Conservation (phyloP, 2,329 filamentous ascomycete genomes). For the Arthroderma uncinatum region DNA sequence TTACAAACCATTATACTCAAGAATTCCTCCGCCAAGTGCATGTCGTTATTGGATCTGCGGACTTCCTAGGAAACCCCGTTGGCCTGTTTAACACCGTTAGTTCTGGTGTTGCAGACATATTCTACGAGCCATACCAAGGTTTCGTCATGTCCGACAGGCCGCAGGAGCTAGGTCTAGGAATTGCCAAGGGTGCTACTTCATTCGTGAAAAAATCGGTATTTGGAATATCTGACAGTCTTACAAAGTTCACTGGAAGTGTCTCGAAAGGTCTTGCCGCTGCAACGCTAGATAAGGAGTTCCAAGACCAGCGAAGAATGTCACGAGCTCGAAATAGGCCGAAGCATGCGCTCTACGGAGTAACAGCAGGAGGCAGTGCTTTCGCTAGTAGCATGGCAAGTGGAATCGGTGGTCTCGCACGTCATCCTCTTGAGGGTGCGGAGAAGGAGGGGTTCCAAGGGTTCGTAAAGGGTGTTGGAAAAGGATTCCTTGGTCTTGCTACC, state of each 20-base stretch:
- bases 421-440: slow-evolving; percentile 90
- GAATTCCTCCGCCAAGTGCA: slow-evolving; percentile 93
- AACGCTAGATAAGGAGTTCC: slow-evolving; percentile 96
- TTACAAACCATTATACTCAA: slow-evolving; percentile 92
- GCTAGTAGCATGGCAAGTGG: slow-evolving; percentile 86
- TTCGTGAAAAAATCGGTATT: slow-evolving; percentile 99
- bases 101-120: slow-evolving; percentile 93
- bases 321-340: slow-evolving; percentile 88
- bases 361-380: slow-evolving; percentile 87
- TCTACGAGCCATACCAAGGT: slow-evolving; percentile 98
- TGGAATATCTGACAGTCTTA: slow-evolving; percentile 92
- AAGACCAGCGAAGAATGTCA: slow-evolving; percentile 88
- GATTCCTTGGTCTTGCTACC: slow-evolving; percentile 82
- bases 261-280: slow-evolving; percentile 93
- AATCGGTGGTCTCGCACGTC: slow-evolving; percentile 82
- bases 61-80: slow-evolving; percentile 95
- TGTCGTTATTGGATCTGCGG: slow-evolving; percentile 90
- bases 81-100: slow-evolving; percentile 97
- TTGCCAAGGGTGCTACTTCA: slow-evolving; percentile 90
- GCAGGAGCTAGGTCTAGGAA: slow-evolving; percentile 86
- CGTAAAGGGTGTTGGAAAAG: slow-evolving; percentile 95
- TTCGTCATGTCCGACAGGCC: slow-evolving; percentile 92
- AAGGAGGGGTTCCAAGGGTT: slow-evolving; percentile 90
- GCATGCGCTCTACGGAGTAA: slow-evolving; percentile 92
- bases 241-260: slow-evolving; percentile 93